These are phyloP conservation scores for Calamus simplicifolius DNA, from an alignment of 176 grass and related monocot genomes.

Conservation along the genomic window DNA sequence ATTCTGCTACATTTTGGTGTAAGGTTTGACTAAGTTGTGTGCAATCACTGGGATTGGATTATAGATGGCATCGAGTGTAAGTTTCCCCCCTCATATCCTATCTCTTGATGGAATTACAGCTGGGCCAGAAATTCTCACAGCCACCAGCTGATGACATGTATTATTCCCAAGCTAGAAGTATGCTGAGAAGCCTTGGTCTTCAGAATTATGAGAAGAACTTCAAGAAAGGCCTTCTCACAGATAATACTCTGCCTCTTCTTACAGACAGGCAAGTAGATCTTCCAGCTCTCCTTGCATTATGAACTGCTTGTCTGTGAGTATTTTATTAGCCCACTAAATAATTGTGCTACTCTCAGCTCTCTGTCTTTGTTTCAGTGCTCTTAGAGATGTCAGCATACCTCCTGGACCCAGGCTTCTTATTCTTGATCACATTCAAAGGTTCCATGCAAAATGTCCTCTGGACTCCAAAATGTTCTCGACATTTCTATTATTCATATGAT, in stretches of 20 bases:
- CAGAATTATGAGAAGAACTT: constrained; percentile 16
- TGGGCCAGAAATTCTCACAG: no score
- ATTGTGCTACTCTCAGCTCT: neutral
- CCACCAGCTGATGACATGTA: neutral
- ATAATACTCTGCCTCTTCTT: constrained; percentile 15
- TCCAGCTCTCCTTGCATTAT: neutral
- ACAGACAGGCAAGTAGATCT: constrained; percentile 1
- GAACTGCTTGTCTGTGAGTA: no score
- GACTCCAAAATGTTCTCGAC: neutral
- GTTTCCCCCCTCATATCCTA: no score
- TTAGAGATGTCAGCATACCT: constrained; percentile 15
- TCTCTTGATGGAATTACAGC: no score
- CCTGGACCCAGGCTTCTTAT: constrained; percentile 19
- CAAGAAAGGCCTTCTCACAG: constrained; percentile 13
- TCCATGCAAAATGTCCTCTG: neutral
- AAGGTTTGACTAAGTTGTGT: no score
- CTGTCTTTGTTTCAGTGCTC: constrained; percentile 3
- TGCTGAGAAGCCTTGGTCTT: constrained; percentile 8
- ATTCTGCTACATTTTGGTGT: no score
- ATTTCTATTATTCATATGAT: neutral
- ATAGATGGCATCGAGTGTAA: no score
- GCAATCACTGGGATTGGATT: no score
- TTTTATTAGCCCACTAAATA: no score
- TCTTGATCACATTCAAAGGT: constrained; percentile 18
- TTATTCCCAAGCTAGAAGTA: constrained; percentile 2